Percentiles rank a stretch among this genome's conserved stretches.
phyloP scores from a whole-genome alignment of 116 monocot species.

The Posidonia oceanica region DNA sequence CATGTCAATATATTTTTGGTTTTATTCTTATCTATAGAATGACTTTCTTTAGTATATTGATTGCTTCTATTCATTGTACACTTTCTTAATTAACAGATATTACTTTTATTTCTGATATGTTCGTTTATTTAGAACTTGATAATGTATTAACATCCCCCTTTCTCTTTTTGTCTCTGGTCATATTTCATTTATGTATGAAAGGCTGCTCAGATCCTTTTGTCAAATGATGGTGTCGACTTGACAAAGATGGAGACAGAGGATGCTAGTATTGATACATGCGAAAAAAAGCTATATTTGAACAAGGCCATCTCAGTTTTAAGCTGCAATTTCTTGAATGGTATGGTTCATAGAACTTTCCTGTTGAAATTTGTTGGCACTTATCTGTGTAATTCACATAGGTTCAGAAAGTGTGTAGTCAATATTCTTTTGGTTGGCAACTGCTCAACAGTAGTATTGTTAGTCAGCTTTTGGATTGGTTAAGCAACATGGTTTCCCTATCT shows the following conservation, averaged over 20 bases:
- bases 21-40: no score
- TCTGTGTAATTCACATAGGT: neutral
- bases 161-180: neutral
- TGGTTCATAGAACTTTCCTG: neutral
- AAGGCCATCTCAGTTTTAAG: slow-evolving; percentile 28
- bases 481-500: no score
- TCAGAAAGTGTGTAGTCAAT: no score
- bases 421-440: no score
- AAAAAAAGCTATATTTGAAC: slow-evolving; percentile 34
- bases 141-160: neutral
- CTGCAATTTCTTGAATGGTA: slow-evolving; percentile 42
- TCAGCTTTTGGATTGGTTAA: no score
- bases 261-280: slow-evolving; percentile 2
- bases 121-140: no score
- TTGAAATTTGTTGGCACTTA: neutral
- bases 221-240: slow-evolving; percentile 12
- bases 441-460: no score
- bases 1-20: no score
- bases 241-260: slow-evolving; percentile 11
- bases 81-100: no score
- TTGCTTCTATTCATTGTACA: no score
- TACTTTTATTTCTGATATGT: no score
- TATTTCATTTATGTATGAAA: slow-evolving; percentile 6
- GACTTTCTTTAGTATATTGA: no score
- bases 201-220: slow-evolving; percentile 43